Base-by-base conservation (phyloP, 257 asterid species). In the Euphrasia confusa region DNA sequence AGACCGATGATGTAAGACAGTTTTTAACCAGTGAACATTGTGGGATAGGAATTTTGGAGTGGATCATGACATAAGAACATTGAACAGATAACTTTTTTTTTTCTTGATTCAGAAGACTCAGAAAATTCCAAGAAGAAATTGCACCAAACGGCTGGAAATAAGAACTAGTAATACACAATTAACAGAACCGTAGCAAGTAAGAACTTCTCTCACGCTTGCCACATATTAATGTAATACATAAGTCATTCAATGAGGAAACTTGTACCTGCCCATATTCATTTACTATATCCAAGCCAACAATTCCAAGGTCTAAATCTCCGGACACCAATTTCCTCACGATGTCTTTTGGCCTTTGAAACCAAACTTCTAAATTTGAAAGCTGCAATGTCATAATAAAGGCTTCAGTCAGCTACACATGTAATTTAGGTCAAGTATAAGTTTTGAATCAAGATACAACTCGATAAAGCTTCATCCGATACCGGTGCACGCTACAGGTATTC, bases 341-440 rank as follows among this genome's bases (percentile, higher is more conserved):
- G 59, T 88, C 96, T 72, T 84, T 88, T 13, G 96, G 96, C 78
- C 96, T 82, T 72, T 88, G 96, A 79, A 75, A 83, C 96, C 96
- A 88, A 60, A 88, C 94, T 77, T 88, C 91, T 69, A 88, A 60
- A 70, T 81, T 78, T 10, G 84, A 33, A 48, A 88, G 68, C 96
- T 88, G 86, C 52, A 63, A 77, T 26, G 72, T 54, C 62, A 58
- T 58, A 4, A 3, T 5, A 62, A 18, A 33, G 60, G 60, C 39
- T 40, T 17, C 12, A 61, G 42, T 61, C 49, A 37, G 49, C 49
- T 60, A 68, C 45, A 57, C 55, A 57, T 14, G 33, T 45, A n/a
- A 13, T 35, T 12, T 4, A 61, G 40, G 35, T 12, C 30, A 30
- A 14, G 60, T 30, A 30, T 30, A 48, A 14, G 45, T 63, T 49